Base-by-base conservation (phyloP, 768 basidiomycete species). In the Tulasnella sp. region DNA sequence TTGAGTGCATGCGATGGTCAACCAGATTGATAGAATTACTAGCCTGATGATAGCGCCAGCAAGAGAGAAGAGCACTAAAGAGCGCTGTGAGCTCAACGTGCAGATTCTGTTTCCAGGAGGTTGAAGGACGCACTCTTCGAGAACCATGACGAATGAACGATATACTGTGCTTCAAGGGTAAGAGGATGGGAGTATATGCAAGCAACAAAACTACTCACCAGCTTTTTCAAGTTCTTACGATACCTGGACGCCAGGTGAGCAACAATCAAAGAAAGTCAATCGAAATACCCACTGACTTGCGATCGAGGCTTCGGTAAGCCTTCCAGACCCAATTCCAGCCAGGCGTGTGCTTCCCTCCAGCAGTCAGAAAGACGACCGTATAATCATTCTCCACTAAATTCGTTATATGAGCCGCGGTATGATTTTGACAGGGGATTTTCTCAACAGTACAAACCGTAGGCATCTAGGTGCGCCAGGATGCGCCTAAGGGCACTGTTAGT, bases 301-400 rank as follows among this genome's bases (percentile, higher is more conserved):
- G 67, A 77, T 87, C 46, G 86, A 65, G 73, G 66, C 84, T 84
- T 22, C 87, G 77, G 69, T 91, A 91, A 0, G 87, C 86, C 66
- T 87, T 90, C 89, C 89, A 92, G 9, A 92, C 78, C 90, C 90
- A 92, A 63, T 83, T 87, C 87, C 87, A 91, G 24, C 79, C 78
- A 4, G 90, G 90, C 2, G 81, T 78, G 70, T 90, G 75, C 62
- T 73, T 75, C 5, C 80, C 80, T 24, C 87, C 90, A 1, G 89
- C 85, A 25, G 89, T 87, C 63, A 92, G 86, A 70, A 91, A 90
- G 3, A 91, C 80, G 21, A 92, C 82, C 2, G 86, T 85, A 65
- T 92, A 92, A 71, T 92, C 90, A 27, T 86, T 83, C 68, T 92
- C 88, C 61, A 91, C 90, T 91, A 63, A n/a, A 50, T 21, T 11